Base-by-base conservation (phyloP, 352 stramenopile species). In the Phytophthora lateralis region DNA sequence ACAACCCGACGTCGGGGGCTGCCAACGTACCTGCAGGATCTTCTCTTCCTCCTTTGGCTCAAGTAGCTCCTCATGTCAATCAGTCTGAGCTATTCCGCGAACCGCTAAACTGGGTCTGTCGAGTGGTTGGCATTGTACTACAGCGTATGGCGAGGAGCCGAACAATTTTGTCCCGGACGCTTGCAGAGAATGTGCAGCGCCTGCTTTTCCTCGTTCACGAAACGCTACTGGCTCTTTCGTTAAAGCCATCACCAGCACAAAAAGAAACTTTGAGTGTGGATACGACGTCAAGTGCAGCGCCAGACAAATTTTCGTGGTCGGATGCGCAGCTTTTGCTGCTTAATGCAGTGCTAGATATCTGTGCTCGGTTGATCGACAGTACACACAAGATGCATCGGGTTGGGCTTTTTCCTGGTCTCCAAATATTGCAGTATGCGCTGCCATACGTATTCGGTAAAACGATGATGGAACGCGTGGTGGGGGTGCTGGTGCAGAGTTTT, bases 161-260 rank as follows among this genome's bases (percentile, higher is more conserved):
- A 38, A 89, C 81, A 30, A 92, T 96, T 43, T 56, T 96, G 20
- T 90, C 85, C 0, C 73, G 85, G 30, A 69, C 75, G 0, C 47
- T 96, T 14, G 85, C 78, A 0, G 87, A 96, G 20, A 96, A 96
- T 57, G 66, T 95, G 14, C 79, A 94, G 47, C 85, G 88, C 18
- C 17, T 94, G 24, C 37, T 96, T 12, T 76, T 85, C 21, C 58
- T 95, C 3, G 76, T 85, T 0, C 64, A 91, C 27, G 85, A 94
- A 65, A 76, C 82, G 6, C 66, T 94, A 4, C 55, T 94, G 9
- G 68, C 47, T 2, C 47, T 53, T 14, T 75, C 80, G 4, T 48
- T 84, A 18, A 59, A 60, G 17, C 30, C 55, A 1, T 20, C 29
- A 18, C 6, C 24, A 27, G 32, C 4, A 10, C 17, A 15, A n/a